Percentiles rank a stretch among this genome's conserved stretches.
Conservation (phyloP, 208 protist genomes). For the Leishmania martiniquensis region DNA sequence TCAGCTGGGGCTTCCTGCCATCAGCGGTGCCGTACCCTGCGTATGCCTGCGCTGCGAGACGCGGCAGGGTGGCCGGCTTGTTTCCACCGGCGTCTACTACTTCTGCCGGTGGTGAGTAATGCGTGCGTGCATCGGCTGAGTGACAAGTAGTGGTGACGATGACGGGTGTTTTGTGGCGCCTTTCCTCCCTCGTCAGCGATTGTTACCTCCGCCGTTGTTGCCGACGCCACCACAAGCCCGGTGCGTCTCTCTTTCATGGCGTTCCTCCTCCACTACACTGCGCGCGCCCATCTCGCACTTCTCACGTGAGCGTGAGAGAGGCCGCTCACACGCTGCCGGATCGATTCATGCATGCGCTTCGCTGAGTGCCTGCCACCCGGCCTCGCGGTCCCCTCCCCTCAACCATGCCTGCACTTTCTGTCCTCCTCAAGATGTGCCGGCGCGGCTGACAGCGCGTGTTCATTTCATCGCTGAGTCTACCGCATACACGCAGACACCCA, state of each 20-base stretch:
- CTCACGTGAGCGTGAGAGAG: too few relatives aligned
- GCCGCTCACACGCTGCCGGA: too few relatives aligned
- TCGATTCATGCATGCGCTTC: too few relatives aligned
- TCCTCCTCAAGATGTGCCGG: too few relatives aligned
- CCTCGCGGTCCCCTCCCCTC: too few relatives aligned
- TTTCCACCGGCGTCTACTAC: slow-evolving; percentile 61
- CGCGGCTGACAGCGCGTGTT: too few relatives aligned
- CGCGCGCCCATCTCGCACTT: background rate
- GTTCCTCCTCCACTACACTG: background rate
- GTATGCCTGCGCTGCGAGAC: slow-evolving; percentile 68
- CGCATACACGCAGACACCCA: too few relatives aligned
- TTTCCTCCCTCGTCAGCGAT: background rate
- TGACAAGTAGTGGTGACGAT: background rate
- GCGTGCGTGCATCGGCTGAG: background rate
- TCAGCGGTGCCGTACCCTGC: slow-evolving; percentile 30
- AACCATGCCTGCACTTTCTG: too few relatives aligned
- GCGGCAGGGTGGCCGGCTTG: slow-evolving; percentile 54
- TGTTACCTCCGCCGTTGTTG: background rate
- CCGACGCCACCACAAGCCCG: background rate
- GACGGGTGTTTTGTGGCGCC: background rate
- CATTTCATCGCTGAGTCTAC: too few relatives aligned
- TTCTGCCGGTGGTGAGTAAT: slow-evolving; percentile 13
- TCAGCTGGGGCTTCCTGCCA: slow-evolving; percentile 58
- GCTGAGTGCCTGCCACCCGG: too few relatives aligned
- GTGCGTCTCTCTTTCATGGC: background rate